Base-by-base conservation (phyloP, 805 yeast genomes). In the Cyberlindnera americana region DNA sequence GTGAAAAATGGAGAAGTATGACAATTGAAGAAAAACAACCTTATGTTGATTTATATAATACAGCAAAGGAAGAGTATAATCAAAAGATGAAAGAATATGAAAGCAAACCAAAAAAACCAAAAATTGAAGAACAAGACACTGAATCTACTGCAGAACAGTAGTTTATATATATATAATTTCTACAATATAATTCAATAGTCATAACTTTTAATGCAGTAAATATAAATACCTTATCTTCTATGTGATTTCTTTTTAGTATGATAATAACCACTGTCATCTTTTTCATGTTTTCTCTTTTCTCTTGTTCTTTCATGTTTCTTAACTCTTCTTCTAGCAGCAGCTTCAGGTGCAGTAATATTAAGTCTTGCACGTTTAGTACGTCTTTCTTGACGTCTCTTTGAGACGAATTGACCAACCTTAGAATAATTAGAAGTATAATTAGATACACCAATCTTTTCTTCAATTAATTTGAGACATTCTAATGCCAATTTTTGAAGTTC, bases 1-100 rank as follows among this genome's bases (percentile, higher is more conserved):
- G 95, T 2, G 96, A 86, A 47, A 81, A 83, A 4, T 90, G 97
- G 97, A 85, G 85, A 54, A 69, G 66, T 37, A 69, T 90, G 50
- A 75, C 70, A 41, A 83, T 79, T 27, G 83, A 78, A 21, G 85
- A 74, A 9, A 75, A 85, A 41, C 77, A 76, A 48, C 89, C 90
- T 3, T 90, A 77, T 59, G 78, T 78, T 53, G 80, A 83, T 41
- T 62, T 83, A 37, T 88, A 82, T 57, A 90, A 81, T 54, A 84
- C 82, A 37, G 96, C 87, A 50, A 78, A 82, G 53, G 73, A 73
- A 41, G 73, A 95, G 57, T 89, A 87, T 57, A 76, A 77, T 38
- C 72, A 69, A 36, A 95, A 88, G 54, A 78, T 87, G 81, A 75
- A 67, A 37, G 75, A 61, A 8, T 79, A 78, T 49, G 67, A 60